Conservation (phyloP, 257 asterid species). For the Eustoma russellianum region DNA sequence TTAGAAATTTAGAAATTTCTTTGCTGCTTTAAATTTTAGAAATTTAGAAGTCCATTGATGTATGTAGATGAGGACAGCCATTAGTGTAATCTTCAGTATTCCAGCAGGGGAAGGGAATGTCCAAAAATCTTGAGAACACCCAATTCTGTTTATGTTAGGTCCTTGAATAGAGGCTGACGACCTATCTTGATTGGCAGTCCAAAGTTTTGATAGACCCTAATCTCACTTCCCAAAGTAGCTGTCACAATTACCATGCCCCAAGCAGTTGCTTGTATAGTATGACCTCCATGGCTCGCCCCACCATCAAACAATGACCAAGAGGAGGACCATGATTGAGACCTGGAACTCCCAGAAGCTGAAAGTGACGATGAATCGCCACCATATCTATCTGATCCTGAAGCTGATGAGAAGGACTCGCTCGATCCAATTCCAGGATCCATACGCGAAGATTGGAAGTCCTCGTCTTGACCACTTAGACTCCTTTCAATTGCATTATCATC, state of each 20-base stretch:
- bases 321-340: constrained; percentile 40
- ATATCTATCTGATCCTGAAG: constrained; percentile 26
- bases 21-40: too few relatives aligned
- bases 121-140: too few relatives aligned
- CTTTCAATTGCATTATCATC: constrained; percentile 31
- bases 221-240: constrained; percentile 74
- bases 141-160: constrained; percentile 13
- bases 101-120: too few relatives aligned
- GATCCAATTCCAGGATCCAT: constrained; percentile 55
- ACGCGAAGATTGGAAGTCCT: constrained; percentile 33
- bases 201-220: constrained; percentile 78
- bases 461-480: constrained; percentile 27
- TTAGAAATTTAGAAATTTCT: too few relatives aligned
- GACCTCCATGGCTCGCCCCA: constrained; percentile 28
- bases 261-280: constrained; percentile 74
- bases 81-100: too few relatives aligned
- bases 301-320: constrained; percentile 26
- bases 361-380: constrained; percentile 37
- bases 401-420: constrained; percentile 36
- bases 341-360: constrained; percentile 30
- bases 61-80: too few relatives aligned
- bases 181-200: constrained; percentile 65
- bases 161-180: constrained; percentile 36
- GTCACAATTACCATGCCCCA: constrained; percentile 89
- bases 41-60: too few relatives aligned